phyloP scores from a whole-genome alignment of 129 eudicot species.

The Calendula officinalis region DNA sequence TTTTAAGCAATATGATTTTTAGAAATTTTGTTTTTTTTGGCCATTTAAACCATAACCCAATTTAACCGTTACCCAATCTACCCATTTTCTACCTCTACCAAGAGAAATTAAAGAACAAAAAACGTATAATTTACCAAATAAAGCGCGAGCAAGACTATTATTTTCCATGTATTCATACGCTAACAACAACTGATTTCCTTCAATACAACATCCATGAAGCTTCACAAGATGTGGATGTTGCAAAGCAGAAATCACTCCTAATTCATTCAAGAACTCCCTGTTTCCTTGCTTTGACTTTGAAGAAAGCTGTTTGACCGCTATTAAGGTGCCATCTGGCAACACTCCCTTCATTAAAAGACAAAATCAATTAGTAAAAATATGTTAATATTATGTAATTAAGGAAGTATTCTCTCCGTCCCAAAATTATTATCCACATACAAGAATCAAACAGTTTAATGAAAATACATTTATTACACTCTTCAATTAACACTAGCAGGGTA shows the following conservation, averaged over 20 bases:
- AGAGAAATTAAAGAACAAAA: neutral
- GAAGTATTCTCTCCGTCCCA: too few relatives aligned
- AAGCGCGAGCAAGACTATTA: constrained; percentile 76
- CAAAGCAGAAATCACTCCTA: constrained; percentile 78
- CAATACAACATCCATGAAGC: constrained; percentile 70
- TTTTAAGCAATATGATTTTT: too few relatives aligned
- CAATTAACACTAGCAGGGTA: too few relatives aligned
- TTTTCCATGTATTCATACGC: constrained; percentile 80
- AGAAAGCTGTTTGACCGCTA: constrained; percentile 34
- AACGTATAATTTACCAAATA: constrained; percentile 48
- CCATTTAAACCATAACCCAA: too few relatives aligned
- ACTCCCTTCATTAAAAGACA: constrained; percentile 45
- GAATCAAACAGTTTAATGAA: too few relatives aligned
- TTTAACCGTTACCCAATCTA: neutral
- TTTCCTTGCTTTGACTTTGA: constrained; percentile 78
- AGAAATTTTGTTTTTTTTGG: too few relatives aligned
- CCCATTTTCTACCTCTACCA: neutral
- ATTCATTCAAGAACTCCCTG: constrained; percentile 69
- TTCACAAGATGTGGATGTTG: constrained; percentile 81
- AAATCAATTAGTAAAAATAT: neutral
- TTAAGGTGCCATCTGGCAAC: constrained; percentile 53
- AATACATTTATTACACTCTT: too few relatives aligned
- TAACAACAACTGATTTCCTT: constrained; percentile 66
- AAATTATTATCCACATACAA: too few relatives aligned
- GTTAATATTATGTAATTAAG: neutral